Evolutionary conservation across 345 rosid species (phyloP), one percentile per base, ranked within the genome.

Genomic region (Eutrema heterophyllum): DNA sequence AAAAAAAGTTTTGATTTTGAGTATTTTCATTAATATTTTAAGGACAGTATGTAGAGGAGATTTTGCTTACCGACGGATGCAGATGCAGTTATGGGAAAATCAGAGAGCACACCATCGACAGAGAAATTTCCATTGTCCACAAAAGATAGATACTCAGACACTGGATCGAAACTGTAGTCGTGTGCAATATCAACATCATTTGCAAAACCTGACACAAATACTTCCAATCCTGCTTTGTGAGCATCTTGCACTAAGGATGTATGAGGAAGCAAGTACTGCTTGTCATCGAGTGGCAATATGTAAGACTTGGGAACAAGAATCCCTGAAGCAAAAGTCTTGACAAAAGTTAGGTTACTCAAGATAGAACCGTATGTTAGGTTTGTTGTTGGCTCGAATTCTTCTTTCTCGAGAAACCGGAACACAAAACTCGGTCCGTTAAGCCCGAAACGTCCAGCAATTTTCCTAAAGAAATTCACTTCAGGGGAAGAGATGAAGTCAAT

Each of bases 251-350:
- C 98, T 15, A 92, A 57, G 10, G 89, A 65, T 16, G 84, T 85
- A 61, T 43, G 71, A 57, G 90, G 81, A 53, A 1, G 82, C 69
- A 88, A 80, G 79, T 95, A 95, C 67, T 29, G 52, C 53, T 2
- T 67, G 15, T 11, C 32, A 59, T 83, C 88, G 29, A 86, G 51
- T 2, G 90, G 88, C 88, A 83, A 92, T 70, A 95, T 79, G 75
- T 87, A 90, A 76, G 60, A 4, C 91, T 95, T 95, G 2, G 97
- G 96, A 38, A 95, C 84, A 62, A 90, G 89, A 60, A 95, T 87
- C 76, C 90, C 98, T 29, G 97, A 85, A 67, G 99, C 97, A 84
- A 95, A 95, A 27, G 96, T 86, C 90, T 80, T 90, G 79, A 92
- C 83, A 67, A 81, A 86, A 5, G 94, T 81, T 38, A 95, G 81